Conservation (phyloP, 805 yeast species). For the Vanderwaltozyma verrucispora region DNA sequence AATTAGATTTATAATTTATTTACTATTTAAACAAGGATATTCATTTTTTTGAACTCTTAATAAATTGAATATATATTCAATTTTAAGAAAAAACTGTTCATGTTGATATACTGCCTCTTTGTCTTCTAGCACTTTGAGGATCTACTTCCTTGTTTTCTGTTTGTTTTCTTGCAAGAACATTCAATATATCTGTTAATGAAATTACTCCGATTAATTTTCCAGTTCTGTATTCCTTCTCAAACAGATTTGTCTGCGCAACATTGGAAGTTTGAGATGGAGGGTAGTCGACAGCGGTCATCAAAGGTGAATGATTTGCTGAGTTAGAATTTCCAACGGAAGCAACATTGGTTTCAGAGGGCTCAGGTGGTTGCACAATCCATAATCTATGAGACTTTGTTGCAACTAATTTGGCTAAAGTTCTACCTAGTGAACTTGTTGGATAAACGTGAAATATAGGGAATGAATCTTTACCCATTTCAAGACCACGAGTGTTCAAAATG, state of each 20-base stretch:
- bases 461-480: conserved; percentile 79
- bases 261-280: conserved; percentile 12
- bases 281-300: conserved; percentile 18
- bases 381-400: conserved; percentile 90
- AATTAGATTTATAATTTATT: too few species aligned
- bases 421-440: conserved; percentile 63
- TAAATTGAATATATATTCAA: too few species aligned
- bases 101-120: conserved; percentile 44
- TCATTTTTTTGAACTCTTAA: too few species aligned
- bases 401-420: conserved; percentile 88
- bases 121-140: conserved; percentile 81
- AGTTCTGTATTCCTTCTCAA: conserved; percentile 43
- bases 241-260: conserved; percentile 19
- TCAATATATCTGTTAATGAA: conserved; percentile 81
- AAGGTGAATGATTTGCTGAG: conserved; percentile 16
- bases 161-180: conserved; percentile 55
- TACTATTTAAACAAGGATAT: too few species aligned
- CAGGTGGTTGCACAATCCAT: conserved; percentile 63
- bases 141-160: conserved; percentile 65
- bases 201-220: conserved; percentile 88
- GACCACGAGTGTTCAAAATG: conserved; percentile 77
- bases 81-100: too few species aligned
- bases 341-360: conserved; percentile 22
- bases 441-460: conserved; percentile 95
- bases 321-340: conserved; percentile 14